Base-by-base conservation (phyloP, 208 protist genomes). In the Naegleria fowleri region DNA sequence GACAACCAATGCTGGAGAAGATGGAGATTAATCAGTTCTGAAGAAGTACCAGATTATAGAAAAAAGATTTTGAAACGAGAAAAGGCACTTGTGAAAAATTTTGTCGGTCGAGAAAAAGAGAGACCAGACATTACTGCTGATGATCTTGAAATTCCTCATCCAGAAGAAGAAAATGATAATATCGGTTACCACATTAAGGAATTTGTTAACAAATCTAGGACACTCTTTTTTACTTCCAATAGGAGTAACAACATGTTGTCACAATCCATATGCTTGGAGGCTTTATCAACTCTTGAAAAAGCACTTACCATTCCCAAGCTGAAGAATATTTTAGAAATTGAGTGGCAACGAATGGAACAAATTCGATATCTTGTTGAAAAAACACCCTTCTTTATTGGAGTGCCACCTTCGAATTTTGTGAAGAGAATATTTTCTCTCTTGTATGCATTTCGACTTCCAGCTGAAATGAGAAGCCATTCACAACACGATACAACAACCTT, bases 1-100 rank as follows among this genome's bases (percentile, higher is more conserved):
- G 94, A 96, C 90, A 95, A 95, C 90, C 94, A 96, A 83, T 96
- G 94, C 90, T 96, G 94, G 94, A 90, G 94, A 29, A 33, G 94
- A 38, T 96, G 94, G 94, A 95, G 95, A 79, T 55, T 59, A 39
- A 16, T 95, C 7, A 94, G 94, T 22, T 83, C 58, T 4, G 90
- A 94, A 41, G 51, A 88, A 79, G 90, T 88, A 13, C 19, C 25
- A 25, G 86, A 90, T 43, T 94, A 94, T 48, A 88, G 76, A 51
- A 88, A 83, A 51, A 38, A 22, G 36, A 84, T 93, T 5, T 38
- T 7, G 0, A 92, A 90, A 43, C 83, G 88, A 48, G 92, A 93
- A 36, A 19, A 93, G 33, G 43, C 75, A 16, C 39, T 90, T 36
- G 92, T 95, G 15, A 90, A 76, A 67, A 95, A 95, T 29, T 95